phyloP scores from a whole-genome alignment of 331 rosid genomes.

The Rosa hybrid region DNA sequence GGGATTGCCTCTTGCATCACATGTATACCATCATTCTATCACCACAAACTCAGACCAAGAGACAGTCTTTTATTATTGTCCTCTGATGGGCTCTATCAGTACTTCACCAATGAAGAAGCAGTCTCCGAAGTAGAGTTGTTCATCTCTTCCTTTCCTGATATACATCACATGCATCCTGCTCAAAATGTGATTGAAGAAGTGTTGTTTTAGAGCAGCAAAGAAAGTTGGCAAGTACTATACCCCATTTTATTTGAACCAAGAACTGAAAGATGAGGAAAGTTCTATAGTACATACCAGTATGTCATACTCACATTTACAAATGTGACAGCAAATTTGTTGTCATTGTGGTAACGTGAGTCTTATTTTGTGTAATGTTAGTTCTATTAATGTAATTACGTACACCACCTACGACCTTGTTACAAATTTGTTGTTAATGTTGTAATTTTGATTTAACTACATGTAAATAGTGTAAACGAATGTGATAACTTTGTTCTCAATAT shows the following conservation, averaged over 20 bases:
- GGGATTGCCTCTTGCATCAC: constrained; percentile 67
- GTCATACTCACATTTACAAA: too few species aligned
- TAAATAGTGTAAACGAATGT: too few species aligned
- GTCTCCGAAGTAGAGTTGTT: constrained; percentile 61
- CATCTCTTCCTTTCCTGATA: constrained; percentile 60
- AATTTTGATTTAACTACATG: too few species aligned
- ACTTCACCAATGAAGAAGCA: constrained; percentile 79
- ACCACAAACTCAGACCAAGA: constrained; percentile 53
- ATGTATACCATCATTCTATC: constrained; percentile 62
- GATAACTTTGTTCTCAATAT: too few species aligned
- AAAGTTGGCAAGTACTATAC: constrained; percentile 53
- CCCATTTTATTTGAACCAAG: background rate
- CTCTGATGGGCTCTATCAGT: constrained; percentile 77
- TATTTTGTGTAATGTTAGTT: too few species aligned
- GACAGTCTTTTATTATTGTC: constrained; percentile 72
- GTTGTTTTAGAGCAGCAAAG: constrained; percentile 59
- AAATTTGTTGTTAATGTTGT: too few species aligned
- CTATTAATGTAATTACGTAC: too few species aligned
- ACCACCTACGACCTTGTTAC: too few species aligned
- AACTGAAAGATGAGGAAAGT: background rate
- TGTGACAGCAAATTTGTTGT: constrained; percentile 43
- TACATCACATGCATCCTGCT: constrained; percentile 26
- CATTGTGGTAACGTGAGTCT: constrained; percentile 45
- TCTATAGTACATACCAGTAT: too few species aligned
- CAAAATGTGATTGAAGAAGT: constrained; percentile 74